These are phyloP conservation scores for Rostrohypoxylon terebratum DNA, from an alignment of 495 filamentous ascomycete genomes.

Conservation along the genomic window DNA sequence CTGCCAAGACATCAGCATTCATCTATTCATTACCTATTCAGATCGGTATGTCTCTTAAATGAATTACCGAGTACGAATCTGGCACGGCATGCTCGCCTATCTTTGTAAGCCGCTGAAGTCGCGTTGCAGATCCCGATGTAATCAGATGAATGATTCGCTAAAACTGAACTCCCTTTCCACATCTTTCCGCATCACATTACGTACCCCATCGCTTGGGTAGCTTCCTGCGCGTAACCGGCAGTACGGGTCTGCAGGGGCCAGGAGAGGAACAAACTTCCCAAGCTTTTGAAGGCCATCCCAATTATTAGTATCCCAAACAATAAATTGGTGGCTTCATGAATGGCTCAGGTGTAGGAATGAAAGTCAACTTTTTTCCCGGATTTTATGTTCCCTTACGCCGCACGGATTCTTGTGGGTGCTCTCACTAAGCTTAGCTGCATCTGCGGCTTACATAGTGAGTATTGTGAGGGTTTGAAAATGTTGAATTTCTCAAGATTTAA, in stretches of 20 bases:
- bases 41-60: slow-evolving; percentile 25
- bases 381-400: background rate
- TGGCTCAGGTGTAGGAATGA: background rate
- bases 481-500: too few relatives aligned
- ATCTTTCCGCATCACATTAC: slow-evolving; percentile 19
- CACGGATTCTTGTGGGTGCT: background rate
- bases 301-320: background rate
- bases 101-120: slow-evolving; percentile 4
- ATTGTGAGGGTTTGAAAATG: too few relatives aligned
- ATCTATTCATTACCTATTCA: slow-evolving; percentile 8
- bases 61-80: slow-evolving; percentile 31
- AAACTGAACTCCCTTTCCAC: slow-evolving; percentile 16
- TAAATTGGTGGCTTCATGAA: background rate
- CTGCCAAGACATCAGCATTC: slow-evolving; percentile 35
- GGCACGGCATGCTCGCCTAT: background rate
- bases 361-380: background rate
- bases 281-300: background rate
- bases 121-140: slow-evolving; percentile 36
- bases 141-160: slow-evolving; percentile 30
- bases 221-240: slow-evolving; percentile 25
- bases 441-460: background rate
- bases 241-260: slow-evolving; percentile 27
- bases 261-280: slow-evolving; percentile 18
- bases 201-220: slow-evolving; percentile 1
- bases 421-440: background rate